phyloP scores from a whole-genome alignment of 805 yeast species.

The Priceomyces castillae region DNA sequence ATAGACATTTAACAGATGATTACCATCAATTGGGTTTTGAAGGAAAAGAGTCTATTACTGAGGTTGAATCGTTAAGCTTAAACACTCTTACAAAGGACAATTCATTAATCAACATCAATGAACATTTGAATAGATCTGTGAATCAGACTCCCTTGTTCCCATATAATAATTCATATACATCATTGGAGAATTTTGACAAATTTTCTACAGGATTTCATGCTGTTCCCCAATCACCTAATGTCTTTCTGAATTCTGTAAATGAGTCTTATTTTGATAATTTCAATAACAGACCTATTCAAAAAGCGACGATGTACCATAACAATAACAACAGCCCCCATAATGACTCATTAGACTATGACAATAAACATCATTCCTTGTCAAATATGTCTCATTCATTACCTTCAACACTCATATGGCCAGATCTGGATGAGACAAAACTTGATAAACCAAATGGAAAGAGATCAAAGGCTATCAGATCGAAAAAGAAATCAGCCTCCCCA shows the following conservation, averaged over 20 bases:
- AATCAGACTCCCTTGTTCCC: conserved; percentile 19
- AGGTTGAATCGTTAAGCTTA: background rate
- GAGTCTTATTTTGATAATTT: conserved; percentile 10
- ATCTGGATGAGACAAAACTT: conserved; percentile 2
- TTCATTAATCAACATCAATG: conserved; percentile 32
- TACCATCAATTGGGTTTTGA: background rate
- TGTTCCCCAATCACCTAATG: conserved; percentile 3
- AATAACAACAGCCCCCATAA: background rate
- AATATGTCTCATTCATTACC: conserved; percentile 8
- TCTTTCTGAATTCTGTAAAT: background rate
- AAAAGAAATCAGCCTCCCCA: conserved; percentile 8
- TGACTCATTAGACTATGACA: background rate
- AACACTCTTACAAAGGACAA: conserved; percentile 16
- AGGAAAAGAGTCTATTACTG: background rate
- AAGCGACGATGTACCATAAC: background rate
- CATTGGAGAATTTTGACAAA: conserved; percentile 8
- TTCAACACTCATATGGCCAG: conserved; percentile 3
- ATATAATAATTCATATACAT: conserved; percentile 2
- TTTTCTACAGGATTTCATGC: background rate
- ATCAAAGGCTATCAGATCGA: conserved; percentile 6
- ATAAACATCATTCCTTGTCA: background rate
- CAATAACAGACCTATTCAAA: conserved; percentile 6
- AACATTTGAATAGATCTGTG: conserved; percentile 19
- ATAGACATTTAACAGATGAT: background rate
- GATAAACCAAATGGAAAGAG: conserved; percentile 3